Percentiles rank a stretch among this genome's conserved stretches.
These are phyloP conservation scores for Echites panduratus DNA, from an alignment of 257 asterid genomes.

Conservation along the genomic window DNA sequence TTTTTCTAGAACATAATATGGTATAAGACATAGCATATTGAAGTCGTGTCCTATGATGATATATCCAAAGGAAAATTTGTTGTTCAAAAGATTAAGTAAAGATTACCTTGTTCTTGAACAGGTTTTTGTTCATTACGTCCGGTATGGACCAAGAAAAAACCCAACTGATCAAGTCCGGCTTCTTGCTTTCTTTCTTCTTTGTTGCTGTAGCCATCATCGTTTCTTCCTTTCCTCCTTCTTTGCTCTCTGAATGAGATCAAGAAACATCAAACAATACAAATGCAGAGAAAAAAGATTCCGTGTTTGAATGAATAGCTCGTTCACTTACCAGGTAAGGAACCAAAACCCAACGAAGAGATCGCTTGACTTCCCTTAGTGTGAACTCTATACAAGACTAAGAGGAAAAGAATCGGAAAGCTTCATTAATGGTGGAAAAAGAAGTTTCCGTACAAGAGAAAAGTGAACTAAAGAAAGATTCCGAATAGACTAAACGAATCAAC, in stretches of 20 bases:
- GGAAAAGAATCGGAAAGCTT: background rate
- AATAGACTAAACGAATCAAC: background rate
- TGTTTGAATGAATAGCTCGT: background rate
- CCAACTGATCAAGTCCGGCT: background rate
- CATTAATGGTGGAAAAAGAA: background rate
- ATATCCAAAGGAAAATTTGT: no score
- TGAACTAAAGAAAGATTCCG: background rate
- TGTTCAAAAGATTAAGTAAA: no score
- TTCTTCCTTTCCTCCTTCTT: background rate
- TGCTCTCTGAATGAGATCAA: background rate
- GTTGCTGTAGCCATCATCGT: background rate
- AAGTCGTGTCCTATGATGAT: no score
- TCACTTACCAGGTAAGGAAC: background rate
- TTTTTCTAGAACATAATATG: no score
- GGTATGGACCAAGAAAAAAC: constrained; percentile 35
- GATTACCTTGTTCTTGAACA: constrained; percentile 38
- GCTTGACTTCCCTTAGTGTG: no score
- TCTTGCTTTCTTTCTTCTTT: constrained; percentile 9
- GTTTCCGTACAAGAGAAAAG: background rate
- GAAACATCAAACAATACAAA: no score
- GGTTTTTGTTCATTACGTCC: constrained; percentile 37
- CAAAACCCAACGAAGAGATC: background rate
- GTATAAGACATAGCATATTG: no score
- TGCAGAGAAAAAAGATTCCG: background rate
- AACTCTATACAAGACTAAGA: background rate